These are phyloP conservation scores for Sechiopsis laciniata DNA, from an alignment of 306 rosid species.

Conservation along the genomic window DNA sequence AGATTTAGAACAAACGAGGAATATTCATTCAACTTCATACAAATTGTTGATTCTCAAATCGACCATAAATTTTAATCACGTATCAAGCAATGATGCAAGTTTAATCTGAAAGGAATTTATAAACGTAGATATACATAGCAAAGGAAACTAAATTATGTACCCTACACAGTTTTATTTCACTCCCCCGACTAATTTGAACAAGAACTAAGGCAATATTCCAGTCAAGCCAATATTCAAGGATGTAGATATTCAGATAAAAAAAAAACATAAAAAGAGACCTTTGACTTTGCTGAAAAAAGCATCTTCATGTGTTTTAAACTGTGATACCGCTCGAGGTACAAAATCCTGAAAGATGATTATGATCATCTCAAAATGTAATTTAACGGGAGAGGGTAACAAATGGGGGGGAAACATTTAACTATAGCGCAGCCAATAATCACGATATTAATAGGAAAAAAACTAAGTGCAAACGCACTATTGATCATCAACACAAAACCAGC, in stretches of 20 bases:
- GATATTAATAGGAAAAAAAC: neutral
- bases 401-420: neutral
- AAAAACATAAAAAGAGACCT: conserved; percentile 37
- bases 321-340: conserved; percentile 41
- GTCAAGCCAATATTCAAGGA: neutral
- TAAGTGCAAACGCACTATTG: neutral
- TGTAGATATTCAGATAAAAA: neutral
- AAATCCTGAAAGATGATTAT: conserved; percentile 39
- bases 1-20: neutral
- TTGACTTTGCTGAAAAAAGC: conserved; percentile 50
- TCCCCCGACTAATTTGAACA: neutral
- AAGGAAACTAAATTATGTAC: neutral
- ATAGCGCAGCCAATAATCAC: neutral
- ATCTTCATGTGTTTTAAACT: conserved; percentile 50
- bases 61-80: neutral
- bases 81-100: neutral
- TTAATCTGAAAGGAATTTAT: neutral
- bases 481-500: conserved; percentile 3
- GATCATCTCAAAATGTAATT: neutral
- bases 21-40: neutral
- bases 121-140: neutral
- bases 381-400: neutral
- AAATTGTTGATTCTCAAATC: neutral
- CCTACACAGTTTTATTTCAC: neutral
- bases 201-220: neutral